Base-by-base conservation (phyloP, 805 yeast genomes). In the Ogataea dorogensis region DNA sequence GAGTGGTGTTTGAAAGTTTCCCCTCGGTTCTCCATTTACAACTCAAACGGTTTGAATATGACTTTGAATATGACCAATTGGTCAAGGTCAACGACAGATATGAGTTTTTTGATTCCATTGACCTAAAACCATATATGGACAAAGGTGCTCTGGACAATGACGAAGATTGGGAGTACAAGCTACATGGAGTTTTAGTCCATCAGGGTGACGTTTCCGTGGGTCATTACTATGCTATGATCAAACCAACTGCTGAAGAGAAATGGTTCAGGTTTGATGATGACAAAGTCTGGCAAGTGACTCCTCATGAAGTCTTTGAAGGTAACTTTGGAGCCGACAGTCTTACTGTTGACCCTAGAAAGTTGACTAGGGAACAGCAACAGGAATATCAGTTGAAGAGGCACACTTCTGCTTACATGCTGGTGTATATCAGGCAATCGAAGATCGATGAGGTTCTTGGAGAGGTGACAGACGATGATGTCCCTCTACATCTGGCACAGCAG, bases 181-280 rank as follows among this genome's bases (percentile, higher is more conserved):
- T 93, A 17, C 96, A 91, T 59, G 96, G 98, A 8, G 98, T 93
- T 2, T 67, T 93, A 39, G 97, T 93, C 9, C 99, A 93, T 59
- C 82, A 88, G 26, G 99, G 99, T 42, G 96, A 91, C 54, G 81
- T 93, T 32, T 85, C 95, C 8, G 85, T 89, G 28, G 99, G 99
- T 14, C 99, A 93, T 57, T 93, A 93, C 61, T 93, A 93, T 55
- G 93, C 98, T 0, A 73, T 93, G 78, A 79, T 93, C 34, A 88
- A 81, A 58, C 98, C 98, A 2, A 72, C 72, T 17, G 65, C 71
- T 2, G 68, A 73, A 14, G 81, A 77, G 34, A 64, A 73, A 25
- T 93, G 98, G 98, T 81, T 75, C 58, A 72, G 91, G 54, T 93
- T 91, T 66, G 99, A 93, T 59, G 99, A 93, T 61, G 98, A 93